These are phyloP conservation scores for Purpureocillium takamizusanense DNA, from an alignment of 2,329 filamentous ascomycete genomes.

Conservation along the genomic window DNA sequence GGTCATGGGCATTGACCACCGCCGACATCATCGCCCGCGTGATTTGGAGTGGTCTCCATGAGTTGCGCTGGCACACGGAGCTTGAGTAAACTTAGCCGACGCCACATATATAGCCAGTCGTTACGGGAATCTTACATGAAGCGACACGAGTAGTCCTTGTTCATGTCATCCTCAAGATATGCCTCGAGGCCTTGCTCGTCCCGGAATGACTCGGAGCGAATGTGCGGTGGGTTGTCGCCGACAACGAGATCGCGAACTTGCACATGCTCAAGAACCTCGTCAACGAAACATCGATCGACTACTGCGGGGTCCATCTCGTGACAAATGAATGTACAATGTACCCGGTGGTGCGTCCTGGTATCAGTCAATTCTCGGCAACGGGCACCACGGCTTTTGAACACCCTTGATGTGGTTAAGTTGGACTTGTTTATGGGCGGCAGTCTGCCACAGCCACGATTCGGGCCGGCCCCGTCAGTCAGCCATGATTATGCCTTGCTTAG, in stretches of 20 bases:
- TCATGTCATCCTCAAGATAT: background rate
- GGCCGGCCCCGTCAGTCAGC: too few species aligned
- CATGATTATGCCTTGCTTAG: too few species aligned
- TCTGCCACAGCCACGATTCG: too few species aligned
- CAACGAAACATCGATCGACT: background rate
- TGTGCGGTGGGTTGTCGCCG: background rate
- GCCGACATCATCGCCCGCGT: constrained; percentile 13
- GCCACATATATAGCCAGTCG: too few species aligned
- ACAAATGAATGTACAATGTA: too few species aligned
- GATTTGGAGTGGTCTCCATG: constrained; percentile 17
- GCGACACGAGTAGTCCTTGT: constrained; percentile 2
- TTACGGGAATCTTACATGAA: constrained; percentile 7
- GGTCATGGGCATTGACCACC: constrained; percentile 12
- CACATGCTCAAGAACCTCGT: constrained; percentile 2
- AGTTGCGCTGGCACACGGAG: constrained; percentile 19
- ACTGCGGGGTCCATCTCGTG: background rate
- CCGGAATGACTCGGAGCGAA: background rate
- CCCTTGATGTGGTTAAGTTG: too few species aligned
- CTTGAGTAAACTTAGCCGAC: too few species aligned
- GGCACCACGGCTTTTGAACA: too few species aligned
- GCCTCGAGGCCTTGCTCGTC: background rate
- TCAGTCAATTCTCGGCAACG: too few species aligned
- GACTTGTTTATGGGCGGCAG: too few species aligned
- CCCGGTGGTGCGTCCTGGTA: too few species aligned
- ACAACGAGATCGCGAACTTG: constrained; percentile 1